These are phyloP conservation scores for Ascoidea asiatica DNA, from an alignment of 805 yeast species.

Conservation along the genomic window DNA sequence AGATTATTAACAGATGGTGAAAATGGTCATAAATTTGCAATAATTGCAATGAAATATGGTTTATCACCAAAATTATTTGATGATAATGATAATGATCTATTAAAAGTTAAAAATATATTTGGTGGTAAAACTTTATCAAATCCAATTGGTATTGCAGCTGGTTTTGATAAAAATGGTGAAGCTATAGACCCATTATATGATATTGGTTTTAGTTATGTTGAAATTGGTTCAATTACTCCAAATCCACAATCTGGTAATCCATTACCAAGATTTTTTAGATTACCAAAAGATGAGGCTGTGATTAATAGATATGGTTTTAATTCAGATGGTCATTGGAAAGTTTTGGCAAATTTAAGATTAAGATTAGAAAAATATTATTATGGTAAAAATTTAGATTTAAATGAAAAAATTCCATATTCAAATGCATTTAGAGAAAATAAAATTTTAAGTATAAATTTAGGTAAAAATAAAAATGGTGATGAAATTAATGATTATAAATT, in stretches of 20 bases:
- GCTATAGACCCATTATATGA: conserved; percentile 72
- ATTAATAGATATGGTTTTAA: conserved; percentile 93
- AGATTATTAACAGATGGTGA: conserved; percentile 72
- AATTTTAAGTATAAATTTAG: conserved; percentile 72
- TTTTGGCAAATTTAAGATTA: conserved; percentile 49
- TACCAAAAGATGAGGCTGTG: conserved; percentile 77
- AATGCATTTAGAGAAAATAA: conserved; percentile 50
- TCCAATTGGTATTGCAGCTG: conserved; percentile 93
- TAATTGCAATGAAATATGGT: conserved; percentile 55
- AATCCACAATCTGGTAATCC: conserved; percentile 92
- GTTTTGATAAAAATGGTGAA: conserved; percentile 88
- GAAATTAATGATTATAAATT: conserved; percentile 74
- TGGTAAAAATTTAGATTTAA: conserved; percentile 13
- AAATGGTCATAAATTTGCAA: conserved; percentile 67
- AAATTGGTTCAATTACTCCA: conserved; percentile 89
- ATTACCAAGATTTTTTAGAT: conserved; percentile 79
- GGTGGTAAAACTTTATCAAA: conserved; percentile 43
- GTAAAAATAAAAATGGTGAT: conserved; percentile 87
- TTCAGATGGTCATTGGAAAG: conserved; percentile 74
- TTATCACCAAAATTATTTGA: conserved; percentile 46
- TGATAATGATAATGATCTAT: conserved; percentile 30
- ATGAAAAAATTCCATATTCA: conserved; percentile 17
- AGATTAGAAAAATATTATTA: conserved; percentile 35
- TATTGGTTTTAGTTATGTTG: conserved; percentile 80
- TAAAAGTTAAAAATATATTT: conserved; percentile 45